Conservation (phyloP, 805 yeast genomes). For the Blastobotrys chiropterorum region DNA sequence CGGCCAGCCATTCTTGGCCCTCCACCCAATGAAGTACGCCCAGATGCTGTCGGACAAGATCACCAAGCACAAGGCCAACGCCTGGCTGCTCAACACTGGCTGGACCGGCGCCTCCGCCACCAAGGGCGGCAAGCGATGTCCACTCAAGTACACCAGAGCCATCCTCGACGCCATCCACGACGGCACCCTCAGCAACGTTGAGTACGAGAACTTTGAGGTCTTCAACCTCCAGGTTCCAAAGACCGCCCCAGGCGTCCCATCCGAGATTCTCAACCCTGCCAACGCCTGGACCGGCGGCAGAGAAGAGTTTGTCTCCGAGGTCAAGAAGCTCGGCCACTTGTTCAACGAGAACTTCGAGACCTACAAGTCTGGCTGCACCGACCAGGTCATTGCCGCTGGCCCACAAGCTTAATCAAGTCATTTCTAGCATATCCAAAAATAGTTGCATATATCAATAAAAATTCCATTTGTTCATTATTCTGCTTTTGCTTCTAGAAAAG, state of each 20-base stretch:
- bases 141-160: slow-evolving; percentile 95
- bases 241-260: slow-evolving; percentile 73
- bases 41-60: slow-evolving; percentile 93
- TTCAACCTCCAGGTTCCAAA: slow-evolving; percentile 87
- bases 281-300: slow-evolving; percentile 65
- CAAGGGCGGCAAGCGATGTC: slow-evolving; percentile 95
- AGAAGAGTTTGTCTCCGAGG: slow-evolving; percentile 48
- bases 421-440: neutral
- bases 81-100: slow-evolving; percentile 97
- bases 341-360: slow-evolving; percentile 83
- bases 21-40: slow-evolving; percentile 98
- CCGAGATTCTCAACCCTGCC: slow-evolving; percentile 79
- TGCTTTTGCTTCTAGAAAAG: neutral
- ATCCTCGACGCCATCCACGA: slow-evolving; percentile 90
- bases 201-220: slow-evolving; percentile 77
- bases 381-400: slow-evolving; percentile 89
- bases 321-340: slow-evolving; percentile 60
- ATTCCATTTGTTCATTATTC: too few species aligned
- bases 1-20: slow-evolving; percentile 97
- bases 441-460: slow-evolving; percentile 1
- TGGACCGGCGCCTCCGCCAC: slow-evolving; percentile 95
- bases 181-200: slow-evolving; percentile 75
- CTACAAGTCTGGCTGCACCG: slow-evolving; percentile 74
- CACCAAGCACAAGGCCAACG: slow-evolving; percentile 77
- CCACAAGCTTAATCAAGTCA: slow-evolving; percentile 45